These are phyloP conservation scores for Taphrina wiesneri DNA, from an alignment of 1,139 yeast genomes.

Conservation along the genomic window DNA sequence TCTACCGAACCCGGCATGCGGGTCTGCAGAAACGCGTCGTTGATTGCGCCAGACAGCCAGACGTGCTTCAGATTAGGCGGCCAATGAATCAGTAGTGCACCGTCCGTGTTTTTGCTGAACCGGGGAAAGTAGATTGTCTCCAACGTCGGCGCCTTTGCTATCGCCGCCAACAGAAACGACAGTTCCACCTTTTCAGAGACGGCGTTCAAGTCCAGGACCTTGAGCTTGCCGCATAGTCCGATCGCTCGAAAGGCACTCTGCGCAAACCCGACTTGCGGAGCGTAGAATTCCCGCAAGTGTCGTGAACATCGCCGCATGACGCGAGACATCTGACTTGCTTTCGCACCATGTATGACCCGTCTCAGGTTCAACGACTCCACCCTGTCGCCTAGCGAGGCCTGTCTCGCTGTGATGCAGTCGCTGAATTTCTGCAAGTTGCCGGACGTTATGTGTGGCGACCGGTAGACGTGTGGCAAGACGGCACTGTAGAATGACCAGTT, in stretches of 20 bases:
- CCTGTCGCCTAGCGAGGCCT: constrained; percentile 41
- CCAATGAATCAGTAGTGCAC: constrained; percentile 53
- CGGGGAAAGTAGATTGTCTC: constrained; percentile 85
- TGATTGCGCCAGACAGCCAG: constrained; percentile 83
- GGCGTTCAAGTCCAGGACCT: constrained; percentile 73
- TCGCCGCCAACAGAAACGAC: constrained; percentile 73
- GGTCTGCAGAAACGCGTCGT: constrained; percentile 72
- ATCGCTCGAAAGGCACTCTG: constrained; percentile 80
- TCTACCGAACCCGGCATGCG: constrained; percentile 71
- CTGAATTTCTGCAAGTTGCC: constrained; percentile 72
- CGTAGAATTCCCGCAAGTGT: constrained; percentile 66
- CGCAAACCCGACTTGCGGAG: constrained; percentile 95
- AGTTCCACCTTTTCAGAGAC: constrained; percentile 89
- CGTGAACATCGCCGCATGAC: constrained; percentile 71
- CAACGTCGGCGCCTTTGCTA: constrained; percentile 57
- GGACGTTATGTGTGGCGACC: constrained; percentile 62
- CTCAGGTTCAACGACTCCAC: constrained; percentile 62
- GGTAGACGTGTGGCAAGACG: constrained; percentile 64
- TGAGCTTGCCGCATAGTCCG: constrained; percentile 64
- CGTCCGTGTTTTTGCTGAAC: constrained; percentile 53
- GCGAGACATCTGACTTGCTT: constrained; percentile 84
- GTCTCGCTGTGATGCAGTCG: constrained; percentile 54
- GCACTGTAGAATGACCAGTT: constrained; percentile 61
- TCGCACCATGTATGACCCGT: constrained; percentile 84
- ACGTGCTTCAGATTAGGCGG: constrained; percentile 72